Evolutionary conservation across 805 yeast genomes (phyloP), one percentile per base, ranked within the genome.

Genomic region (Yarrowia bubula): DNA sequence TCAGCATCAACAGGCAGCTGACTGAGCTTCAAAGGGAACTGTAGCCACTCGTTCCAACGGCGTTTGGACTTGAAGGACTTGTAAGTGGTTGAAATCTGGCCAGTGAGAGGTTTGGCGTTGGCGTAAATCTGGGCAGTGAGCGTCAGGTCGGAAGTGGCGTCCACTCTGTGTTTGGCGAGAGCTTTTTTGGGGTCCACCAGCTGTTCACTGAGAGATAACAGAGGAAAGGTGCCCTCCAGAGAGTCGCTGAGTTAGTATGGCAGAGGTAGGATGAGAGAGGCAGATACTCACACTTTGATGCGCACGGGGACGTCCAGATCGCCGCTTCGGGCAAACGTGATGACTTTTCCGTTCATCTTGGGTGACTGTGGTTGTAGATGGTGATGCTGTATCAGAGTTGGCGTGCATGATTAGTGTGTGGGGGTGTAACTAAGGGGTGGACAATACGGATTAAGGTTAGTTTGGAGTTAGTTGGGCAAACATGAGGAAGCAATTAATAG

Each of bases 21-120:
- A 63, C 83, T 82, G 68, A 89, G 84, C 64, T 81, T 79, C 1
- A 92, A 81, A 0, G 98, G 93, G 53, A 95, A 74, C 51, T 83
- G 81, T 18, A 90, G 75, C 88, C 91, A 87, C 67, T 85, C 84
- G 69, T 87, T 83, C 92, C 95, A 90, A 55, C 73, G 82, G 71
- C 82, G 82, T 37, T 67, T 53, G 31, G 70, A 65, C 66, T 78
- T 77, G 68, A 83, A 81, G 2, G 84, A 78, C 35, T 79, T 79
- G 68, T 83, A 83, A 1, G 83, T 75, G 0, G 87, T 81, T 8
- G 79, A 76, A 1, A 82, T 77, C 0, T 87, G 85, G 4, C 80
- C 72, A 0, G 86, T 80, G 28, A 84, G 65, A 0, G 84, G 82
- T 66, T 81, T 76, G 8, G 77, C 78, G 18, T 80, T 78, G 28